Conservation (phyloP, 2,329 filamentous ascomycete genomes). For the Sporothrix sp. region DNA sequence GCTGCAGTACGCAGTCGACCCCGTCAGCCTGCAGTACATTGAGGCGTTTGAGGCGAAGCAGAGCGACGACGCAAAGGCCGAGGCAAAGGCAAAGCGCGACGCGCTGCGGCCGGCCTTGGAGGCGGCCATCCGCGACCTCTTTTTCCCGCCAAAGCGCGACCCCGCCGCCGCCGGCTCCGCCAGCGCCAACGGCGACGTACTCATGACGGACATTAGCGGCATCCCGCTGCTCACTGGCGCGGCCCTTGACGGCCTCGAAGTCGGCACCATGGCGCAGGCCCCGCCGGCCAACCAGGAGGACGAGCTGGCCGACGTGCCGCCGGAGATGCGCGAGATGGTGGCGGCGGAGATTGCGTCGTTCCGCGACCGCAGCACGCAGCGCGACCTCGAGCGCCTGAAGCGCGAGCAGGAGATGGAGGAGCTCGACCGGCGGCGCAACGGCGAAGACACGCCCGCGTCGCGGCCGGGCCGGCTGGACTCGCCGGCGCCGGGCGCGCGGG, state of each 20-base stretch:
- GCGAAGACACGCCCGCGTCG: conserved; percentile 29
- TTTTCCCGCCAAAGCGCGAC: conserved; percentile 50
- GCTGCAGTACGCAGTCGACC: conserved; percentile 68
- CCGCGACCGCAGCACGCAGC: conserved; percentile 77
- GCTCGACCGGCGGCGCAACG: conserved; percentile 62
- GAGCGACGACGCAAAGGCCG: conserved; percentile 51
- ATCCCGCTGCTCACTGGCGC: not conserved
- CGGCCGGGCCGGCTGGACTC: conserved; percentile 61
- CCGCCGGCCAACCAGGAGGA: conserved; percentile 55
- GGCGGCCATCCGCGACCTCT: conserved; percentile 59
- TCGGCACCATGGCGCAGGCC: conserved; percentile 73
- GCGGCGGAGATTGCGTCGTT: conserved; percentile 91
- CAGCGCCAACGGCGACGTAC: conserved; percentile 54
- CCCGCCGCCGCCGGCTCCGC: conserved; percentile 29
- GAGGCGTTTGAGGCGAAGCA: conserved; percentile 64
- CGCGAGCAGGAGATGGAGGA: conserved; percentile 90
- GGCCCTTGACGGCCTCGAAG: conserved; percentile 56
- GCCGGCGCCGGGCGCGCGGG: conserved; percentile 51
- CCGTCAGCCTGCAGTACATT: conserved; percentile 74
- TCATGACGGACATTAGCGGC: conserved; percentile 53
- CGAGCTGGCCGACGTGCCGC: conserved; percentile 87
- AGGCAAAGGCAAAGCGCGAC: conserved; percentile 60
- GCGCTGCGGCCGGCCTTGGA: conserved; percentile 58
- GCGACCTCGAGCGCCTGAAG: conserved; percentile 78
- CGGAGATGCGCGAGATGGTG: conserved; percentile 92